Conservation (phyloP, 2,329 filamentous ascomycete species). For the Clonostachys chloroleuca region DNA sequence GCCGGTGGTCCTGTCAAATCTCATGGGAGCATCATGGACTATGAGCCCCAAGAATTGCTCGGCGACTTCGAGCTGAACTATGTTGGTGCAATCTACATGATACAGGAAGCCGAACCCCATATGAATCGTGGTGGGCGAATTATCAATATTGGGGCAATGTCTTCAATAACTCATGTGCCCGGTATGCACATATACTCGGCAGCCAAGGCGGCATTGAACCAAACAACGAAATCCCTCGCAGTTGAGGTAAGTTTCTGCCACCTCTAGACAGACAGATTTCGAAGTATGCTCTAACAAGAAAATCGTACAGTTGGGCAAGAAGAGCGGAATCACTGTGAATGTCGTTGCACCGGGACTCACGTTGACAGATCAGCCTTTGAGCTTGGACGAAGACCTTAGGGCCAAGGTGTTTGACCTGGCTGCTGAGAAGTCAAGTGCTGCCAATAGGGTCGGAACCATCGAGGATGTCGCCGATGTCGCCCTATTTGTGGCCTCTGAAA, state of each 20-base stretch:
- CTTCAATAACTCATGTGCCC: constrained; percentile 8
- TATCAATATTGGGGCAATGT: constrained; percentile 14
- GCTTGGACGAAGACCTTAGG: constrained; percentile 9
- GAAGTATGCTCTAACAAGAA: not conserved
- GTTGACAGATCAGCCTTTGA: constrained; percentile 21
- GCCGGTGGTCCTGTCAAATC: constrained; percentile 16
- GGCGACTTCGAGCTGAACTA: constrained; percentile 24
- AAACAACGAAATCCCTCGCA: constrained; percentile 23
- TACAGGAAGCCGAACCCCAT: constrained; percentile 22
- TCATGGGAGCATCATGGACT: constrained; percentile 5
- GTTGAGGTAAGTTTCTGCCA: constrained; percentile 16
- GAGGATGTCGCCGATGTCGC: constrained; percentile 37
- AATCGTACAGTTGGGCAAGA: constrained; percentile 18
- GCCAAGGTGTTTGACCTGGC: constrained; percentile 12
- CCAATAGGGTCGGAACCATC: constrained; percentile 13
- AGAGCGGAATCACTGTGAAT: constrained; percentile 36
- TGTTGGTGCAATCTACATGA: constrained; percentile 23
- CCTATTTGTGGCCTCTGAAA: constrained; percentile 28
- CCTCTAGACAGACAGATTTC: not conserved
- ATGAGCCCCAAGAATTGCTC: constrained; percentile 15
- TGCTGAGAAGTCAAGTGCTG: constrained; percentile 13
- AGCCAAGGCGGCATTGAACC: constrained; percentile 25
- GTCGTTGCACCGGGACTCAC: constrained; percentile 32
- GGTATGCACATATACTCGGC: constrained; percentile 10
- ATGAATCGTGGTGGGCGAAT: constrained; percentile 24